A percentile compares a stretch with the other conserved stretches of the same genome.
Evolutionary conservation across 768 basidiomycete species (phyloP).

Genomic region (Mycena venus): DNA sequence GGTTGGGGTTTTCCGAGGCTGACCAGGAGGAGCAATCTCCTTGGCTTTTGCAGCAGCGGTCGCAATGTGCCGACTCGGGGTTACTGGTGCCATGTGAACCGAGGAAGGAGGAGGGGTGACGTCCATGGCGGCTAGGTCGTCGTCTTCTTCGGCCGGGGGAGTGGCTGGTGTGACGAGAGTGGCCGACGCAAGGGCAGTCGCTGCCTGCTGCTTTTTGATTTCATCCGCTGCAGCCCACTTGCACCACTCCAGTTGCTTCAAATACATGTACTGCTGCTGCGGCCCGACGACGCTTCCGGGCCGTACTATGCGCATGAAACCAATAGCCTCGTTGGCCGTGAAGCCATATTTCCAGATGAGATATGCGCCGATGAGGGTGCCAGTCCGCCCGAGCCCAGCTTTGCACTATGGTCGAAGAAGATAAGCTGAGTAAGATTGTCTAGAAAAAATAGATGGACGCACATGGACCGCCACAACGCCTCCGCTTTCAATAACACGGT

Average conservation of each 20-base stretch:
- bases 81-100: slow-evolving; percentile 75
- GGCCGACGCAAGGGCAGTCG: slow-evolving; percentile 51
- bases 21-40: slow-evolving; percentile 82
- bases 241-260: slow-evolving; percentile 94
- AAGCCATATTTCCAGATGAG: slow-evolving; percentile 99
- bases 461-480: slow-evolving; percentile 93
- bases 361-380: slow-evolving; percentile 97
- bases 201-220: slow-evolving; percentile 64
- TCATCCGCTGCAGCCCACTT: slow-evolving; percentile 95
- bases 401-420: slow-evolving; percentile 74
- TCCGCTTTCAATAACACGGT: slow-evolving; percentile 80
- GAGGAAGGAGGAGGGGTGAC: slow-evolving; percentile 52
- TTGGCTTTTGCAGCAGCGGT: slow-evolving; percentile 78
- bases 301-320: slow-evolving; percentile 97
- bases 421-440: slow-evolving; percentile 26
- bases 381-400: slow-evolving; percentile 96
- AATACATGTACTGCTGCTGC: slow-evolving; percentile 95
- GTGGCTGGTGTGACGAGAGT: slow-evolving; percentile 80
- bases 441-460: slow-evolving; percentile 46
- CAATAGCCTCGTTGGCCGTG: slow-evolving; percentile 95
- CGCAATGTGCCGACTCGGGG: slow-evolving; percentile 83
- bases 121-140: slow-evolving; percentile 63
- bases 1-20: slow-evolving; percentile 90
- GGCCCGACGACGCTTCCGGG: slow-evolving; percentile 95
- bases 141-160: slow-evolving; percentile 86